phyloP scores from a whole-genome alignment of 2,329 filamentous ascomycete species.

The Fusarium poae region DNA sequence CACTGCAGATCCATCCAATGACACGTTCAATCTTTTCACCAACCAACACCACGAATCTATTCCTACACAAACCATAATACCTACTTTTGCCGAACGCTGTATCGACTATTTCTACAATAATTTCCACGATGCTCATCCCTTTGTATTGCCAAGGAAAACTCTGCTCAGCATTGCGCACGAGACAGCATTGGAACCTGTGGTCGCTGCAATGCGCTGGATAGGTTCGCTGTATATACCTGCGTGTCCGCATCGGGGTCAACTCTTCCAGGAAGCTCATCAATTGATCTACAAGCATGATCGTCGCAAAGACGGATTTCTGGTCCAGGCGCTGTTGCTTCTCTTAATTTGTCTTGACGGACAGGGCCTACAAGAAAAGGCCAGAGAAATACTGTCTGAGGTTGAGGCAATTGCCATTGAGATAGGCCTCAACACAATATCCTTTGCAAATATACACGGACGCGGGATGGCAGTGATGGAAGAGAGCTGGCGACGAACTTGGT shows the following conservation, averaged over 20 bases:
- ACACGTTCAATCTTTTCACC: constrained; percentile 39
- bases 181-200: constrained; percentile 61
- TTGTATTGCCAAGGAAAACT: constrained; percentile 66
- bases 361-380: constrained; percentile 77
- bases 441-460: constrained; percentile 72
- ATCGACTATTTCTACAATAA: constrained; percentile 70
- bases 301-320: constrained; percentile 70
- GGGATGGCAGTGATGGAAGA: constrained; percentile 80
- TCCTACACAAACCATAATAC: constrained; percentile 41
- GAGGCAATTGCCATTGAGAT: constrained; percentile 81
- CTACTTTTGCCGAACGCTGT: constrained; percentile 64
- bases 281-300: constrained; percentile 62
- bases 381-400: constrained; percentile 74
- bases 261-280: constrained; percentile 70
- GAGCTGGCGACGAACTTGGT: constrained; percentile 90
- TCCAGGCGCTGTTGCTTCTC: constrained; percentile 83
- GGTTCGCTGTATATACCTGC: constrained; percentile 68
- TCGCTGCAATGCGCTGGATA: constrained; percentile 68
- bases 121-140: constrained; percentile 70
- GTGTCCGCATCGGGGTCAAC: constrained; percentile 60
- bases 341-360: constrained; percentile 83
- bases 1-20: constrained; percentile 43
- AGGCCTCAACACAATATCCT: constrained; percentile 78
- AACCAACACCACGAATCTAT: constrained; percentile 30
- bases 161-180: constrained; percentile 64